Evolutionary conservation across 805 yeast genomes (phyloP).

Genomic region (Isabelozyma rhagii): DNA sequence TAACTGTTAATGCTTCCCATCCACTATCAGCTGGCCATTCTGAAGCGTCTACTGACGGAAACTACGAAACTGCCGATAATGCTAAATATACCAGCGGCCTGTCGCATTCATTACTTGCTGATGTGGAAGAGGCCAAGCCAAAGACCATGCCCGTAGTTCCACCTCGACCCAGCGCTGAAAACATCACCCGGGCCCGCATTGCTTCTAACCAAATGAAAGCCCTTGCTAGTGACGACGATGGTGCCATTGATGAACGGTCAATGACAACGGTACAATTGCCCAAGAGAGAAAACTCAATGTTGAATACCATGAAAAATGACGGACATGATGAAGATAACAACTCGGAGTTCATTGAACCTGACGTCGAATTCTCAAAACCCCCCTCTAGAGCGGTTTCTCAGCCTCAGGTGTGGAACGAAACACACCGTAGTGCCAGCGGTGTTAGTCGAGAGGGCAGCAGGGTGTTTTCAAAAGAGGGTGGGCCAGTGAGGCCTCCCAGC

Average conservation of each 20-base stretch:
- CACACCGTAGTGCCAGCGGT: neutral
- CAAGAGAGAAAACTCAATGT: neutral
- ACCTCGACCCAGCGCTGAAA: conserved; percentile 24
- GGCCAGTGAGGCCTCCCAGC: neutral
- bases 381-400: neutral
- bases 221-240: neutral
- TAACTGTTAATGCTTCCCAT: neutral
- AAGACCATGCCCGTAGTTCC: conserved; percentile 8
- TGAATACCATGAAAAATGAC: neutral
- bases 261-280: neutral
- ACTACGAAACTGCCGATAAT: conserved; percentile 5
- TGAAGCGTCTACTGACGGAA: conserved; percentile 2
- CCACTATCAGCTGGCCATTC: neutral
- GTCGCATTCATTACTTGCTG: neutral
- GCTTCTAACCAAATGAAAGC: conserved; percentile 13
- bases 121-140: neutral
- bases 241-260: neutral
- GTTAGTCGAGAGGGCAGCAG: neutral
- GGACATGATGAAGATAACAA: neutral
- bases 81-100: neutral
- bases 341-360: conserved; percentile 1
- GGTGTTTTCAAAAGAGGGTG: neutral
- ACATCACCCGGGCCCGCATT: conserved; percentile 19
- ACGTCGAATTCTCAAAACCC: neutral
- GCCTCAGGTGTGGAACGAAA: neutral